Conservation (phyloP, 805 yeast genomes). For the Starmerella kuoi region DNA sequence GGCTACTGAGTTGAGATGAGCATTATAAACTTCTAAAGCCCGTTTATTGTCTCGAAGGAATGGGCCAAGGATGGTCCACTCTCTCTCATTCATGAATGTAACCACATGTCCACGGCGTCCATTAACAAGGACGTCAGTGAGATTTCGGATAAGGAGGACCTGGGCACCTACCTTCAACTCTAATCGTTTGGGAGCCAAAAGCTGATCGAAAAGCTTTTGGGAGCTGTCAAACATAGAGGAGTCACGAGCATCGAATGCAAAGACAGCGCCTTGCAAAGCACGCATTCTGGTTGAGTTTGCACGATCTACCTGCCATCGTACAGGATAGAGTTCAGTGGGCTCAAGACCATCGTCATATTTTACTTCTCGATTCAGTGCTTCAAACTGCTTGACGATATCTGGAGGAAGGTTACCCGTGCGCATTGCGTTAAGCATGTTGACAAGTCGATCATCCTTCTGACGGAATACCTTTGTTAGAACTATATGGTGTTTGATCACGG, state of each 20-base stretch:
- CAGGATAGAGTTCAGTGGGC: constrained; percentile 82
- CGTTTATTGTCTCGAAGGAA: constrained; percentile 5
- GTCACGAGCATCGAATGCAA: constrained; percentile 39
- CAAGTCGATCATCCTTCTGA: constrained; percentile 63
- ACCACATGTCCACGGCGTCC: constrained; percentile 75
- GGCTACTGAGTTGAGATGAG: constrained; percentile 7
- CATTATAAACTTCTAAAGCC: constrained; percentile 18
- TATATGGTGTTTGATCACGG: constrained; percentile 48
- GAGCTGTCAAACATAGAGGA: constrained; percentile 24
- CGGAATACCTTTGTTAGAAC: constrained; percentile 70
- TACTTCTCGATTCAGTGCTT: constrained; percentile 39
- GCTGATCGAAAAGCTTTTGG: constrained; percentile 37
- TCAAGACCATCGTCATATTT: constrained; percentile 61
- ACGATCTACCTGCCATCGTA: constrained; percentile 65
- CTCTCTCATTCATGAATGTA: constrained; percentile 33
- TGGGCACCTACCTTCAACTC: constrained; percentile 74
- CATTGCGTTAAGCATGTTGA: constrained; percentile 68
- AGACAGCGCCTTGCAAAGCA: constrained; percentile 37
- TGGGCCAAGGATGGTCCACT: constrained; percentile 12
- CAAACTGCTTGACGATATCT: constrained; percentile 39
- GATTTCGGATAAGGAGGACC: constrained; percentile 75
- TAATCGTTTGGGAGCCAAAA: constrained; percentile 59
- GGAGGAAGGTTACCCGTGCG: constrained; percentile 55
- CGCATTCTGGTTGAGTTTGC: constrained; percentile 51
- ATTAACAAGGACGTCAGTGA: constrained; percentile 60